Evolutionary conservation across 176 grass and related monocot genomes (phyloP), one percentile per base, ranked within the genome.

Genomic region (Stipa capillata): DNA sequence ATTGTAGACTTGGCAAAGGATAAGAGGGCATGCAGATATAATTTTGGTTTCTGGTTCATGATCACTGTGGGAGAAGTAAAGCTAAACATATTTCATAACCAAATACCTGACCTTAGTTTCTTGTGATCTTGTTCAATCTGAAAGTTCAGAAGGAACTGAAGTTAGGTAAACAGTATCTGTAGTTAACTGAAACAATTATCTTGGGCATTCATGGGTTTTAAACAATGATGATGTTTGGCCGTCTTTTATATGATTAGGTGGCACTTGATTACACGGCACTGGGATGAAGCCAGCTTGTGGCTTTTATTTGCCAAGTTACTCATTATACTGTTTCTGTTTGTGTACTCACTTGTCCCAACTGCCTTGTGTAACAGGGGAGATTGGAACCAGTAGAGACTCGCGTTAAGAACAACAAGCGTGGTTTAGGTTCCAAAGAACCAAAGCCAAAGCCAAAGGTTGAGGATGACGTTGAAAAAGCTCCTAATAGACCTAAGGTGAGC

Each of bases 321-420:
- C 14, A 44, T 24, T 43, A 0, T 15, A n/a, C 7, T 85, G 23
- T 74, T 14, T 59, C 1, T 82, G 31, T 44, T 23, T 58, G 40
- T 4, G 0, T 69, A 33, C 88, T 83, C 3, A 86, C 31, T 51
- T 10, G 2, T 16, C 18, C 43, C 7, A 36, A 71, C 2, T 78
- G 6, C 40, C 61, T n/a, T 51, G 4, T 85, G 36, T 28, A 83
- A 67, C 77, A 94, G 92, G 95, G 92, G 65, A 89, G 86, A 29
- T 86, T 98, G 56, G 95, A 94, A 33, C 95, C 95, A 15, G 50
- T 98, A 71, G 85, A 92, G 16, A 92, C 87, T 82, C 68, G 32
- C 78, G 87, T 94, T 51, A 94, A 94, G 85, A 92, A 92, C 33
- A 98, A 98, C 71, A 98, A 94, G 33, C 88, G 90, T 37, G 95